These are phyloP conservation scores for Pestalotiopsis sp. DNA, from an alignment of 2,329 filamentous ascomycete genomes.

Conservation along the genomic window DNA sequence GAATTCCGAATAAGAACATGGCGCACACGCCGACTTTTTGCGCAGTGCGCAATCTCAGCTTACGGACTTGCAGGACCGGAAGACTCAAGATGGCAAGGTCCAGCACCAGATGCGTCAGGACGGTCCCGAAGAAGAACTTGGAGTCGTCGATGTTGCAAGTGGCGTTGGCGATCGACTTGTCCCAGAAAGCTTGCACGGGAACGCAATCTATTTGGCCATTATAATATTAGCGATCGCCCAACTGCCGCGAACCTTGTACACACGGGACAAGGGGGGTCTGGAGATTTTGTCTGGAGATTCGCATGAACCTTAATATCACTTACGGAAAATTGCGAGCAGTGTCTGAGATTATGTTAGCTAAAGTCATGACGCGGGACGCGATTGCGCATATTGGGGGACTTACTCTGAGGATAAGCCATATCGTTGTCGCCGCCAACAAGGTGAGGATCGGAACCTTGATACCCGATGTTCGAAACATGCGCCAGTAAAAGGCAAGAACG, in stretches of 20 bases:
- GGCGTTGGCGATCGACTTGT: slow-evolving; percentile 24
- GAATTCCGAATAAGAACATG: slow-evolving; percentile 31
- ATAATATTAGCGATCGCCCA: slow-evolving; percentile 31
- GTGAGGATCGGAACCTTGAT: slow-evolving; percentile 13
- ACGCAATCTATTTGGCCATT: slow-evolving; percentile 15
- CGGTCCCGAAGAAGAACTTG: slow-evolving; percentile 36
- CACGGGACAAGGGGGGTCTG: background rate
- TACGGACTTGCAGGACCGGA: slow-evolving; percentile 33
- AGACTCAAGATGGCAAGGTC: slow-evolving; percentile 35
- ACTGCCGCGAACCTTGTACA: slow-evolving; percentile 7
- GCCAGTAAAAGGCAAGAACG: slow-evolving; percentile 15
- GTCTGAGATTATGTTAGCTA: background rate
- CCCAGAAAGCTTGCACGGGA: slow-evolving; percentile 37
- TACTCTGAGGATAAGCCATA: slow-evolving; percentile 13
- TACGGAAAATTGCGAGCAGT: slow-evolving; percentile 9
- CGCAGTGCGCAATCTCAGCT: slow-evolving; percentile 27
- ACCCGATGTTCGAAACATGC: slow-evolving; percentile 11
- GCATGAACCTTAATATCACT: background rate
- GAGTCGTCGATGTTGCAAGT: slow-evolving; percentile 33
- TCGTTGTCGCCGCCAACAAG: background rate
- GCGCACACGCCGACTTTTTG: slow-evolving; percentile 33
- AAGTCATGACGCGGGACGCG: background rate
- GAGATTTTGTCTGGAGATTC: background rate
- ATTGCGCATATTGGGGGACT: background rate
- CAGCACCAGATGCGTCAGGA: slow-evolving; percentile 33